phyloP scores from a whole-genome alignment of 164 flowering plant species.

The Warburgia ugandensis region DNA sequence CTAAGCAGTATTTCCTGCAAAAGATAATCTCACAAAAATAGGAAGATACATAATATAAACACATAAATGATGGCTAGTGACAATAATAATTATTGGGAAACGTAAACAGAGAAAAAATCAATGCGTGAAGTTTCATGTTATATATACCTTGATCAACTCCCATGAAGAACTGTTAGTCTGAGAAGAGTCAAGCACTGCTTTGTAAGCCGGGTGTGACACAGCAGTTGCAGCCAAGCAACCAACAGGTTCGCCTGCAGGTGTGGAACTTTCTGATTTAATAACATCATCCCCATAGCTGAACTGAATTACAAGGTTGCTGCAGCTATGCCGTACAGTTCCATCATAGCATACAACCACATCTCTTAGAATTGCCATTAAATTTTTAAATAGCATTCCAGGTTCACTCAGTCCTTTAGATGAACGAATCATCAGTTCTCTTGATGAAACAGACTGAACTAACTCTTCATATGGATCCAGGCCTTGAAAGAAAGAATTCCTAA shows the following conservation, averaged over 20 bases:
- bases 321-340: constrained; percentile 78
- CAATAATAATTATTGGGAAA: too few relatives aligned
- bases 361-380: constrained; percentile 85
- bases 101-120: neutral
- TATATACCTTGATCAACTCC: constrained; percentile 96
- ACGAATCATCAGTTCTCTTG: constrained; percentile 74
- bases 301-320: constrained; percentile 66
- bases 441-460: constrained; percentile 67
- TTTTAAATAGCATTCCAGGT: constrained; percentile 84
- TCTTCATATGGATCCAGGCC: constrained; percentile 83
- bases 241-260: constrained; percentile 87
- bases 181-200: constrained; percentile 90
- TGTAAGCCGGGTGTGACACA: constrained; percentile 92
- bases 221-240: constrained; percentile 94
- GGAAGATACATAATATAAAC: neutral
- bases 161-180: constrained; percentile 79
- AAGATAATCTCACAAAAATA: neutral
- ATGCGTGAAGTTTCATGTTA: neutral
- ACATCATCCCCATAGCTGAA: constrained; percentile 52
- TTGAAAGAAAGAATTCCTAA: constrained; percentile 52
- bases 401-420: constrained; percentile 90
- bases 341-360: constrained; percentile 84
- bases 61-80: too few relatives aligned
- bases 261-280: too few relatives aligned
- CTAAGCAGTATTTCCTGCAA: constrained; percentile 82